Percentiles rank a stretch among this genome's conserved stretches.
Conservation (phyloP, 1,139 yeast species). For the Spathaspora sp. region DNA sequence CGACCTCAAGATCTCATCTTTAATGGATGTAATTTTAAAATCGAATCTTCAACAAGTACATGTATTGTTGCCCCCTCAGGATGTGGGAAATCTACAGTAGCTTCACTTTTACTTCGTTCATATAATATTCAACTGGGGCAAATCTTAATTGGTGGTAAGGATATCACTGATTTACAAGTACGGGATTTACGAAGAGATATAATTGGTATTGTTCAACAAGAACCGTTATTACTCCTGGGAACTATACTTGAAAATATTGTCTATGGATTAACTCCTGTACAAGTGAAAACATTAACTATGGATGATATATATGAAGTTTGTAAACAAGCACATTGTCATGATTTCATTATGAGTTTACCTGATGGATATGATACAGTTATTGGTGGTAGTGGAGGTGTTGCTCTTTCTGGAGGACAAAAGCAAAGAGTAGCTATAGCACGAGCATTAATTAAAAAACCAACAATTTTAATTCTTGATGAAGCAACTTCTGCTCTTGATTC, state of each 20-base stretch:
- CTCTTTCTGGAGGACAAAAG: slow-evolving; percentile 82
- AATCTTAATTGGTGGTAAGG: slow-evolving; percentile 64
- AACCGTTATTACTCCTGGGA: slow-evolving; percentile 79
- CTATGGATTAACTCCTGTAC: slow-evolving; percentile 65
- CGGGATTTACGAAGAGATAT: slow-evolving; percentile 66
- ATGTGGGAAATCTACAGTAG: slow-evolving; percentile 85
- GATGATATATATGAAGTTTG: slow-evolving; percentile 43
- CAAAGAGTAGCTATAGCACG: slow-evolving; percentile 89
- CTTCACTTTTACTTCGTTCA: slow-evolving; percentile 69
- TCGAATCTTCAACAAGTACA: slow-evolving; percentile 72
- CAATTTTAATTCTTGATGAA: slow-evolving; percentile 65
- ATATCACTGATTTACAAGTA: slow-evolving; percentile 64
- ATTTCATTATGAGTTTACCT: slow-evolving; percentile 48
- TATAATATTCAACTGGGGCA: slow-evolving; percentile 59
- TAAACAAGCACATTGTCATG: slow-evolving; percentile 57
- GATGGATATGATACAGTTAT: slow-evolving; percentile 55
- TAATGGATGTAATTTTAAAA: slow-evolving; percentile 57
- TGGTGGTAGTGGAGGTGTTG: slow-evolving; percentile 53
- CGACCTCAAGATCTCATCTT: slow-evolving; percentile 76
- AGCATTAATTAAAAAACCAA: slow-evolving; percentile 66
- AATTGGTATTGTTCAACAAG: slow-evolving; percentile 87
- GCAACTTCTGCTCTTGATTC: slow-evolving; percentile 82
- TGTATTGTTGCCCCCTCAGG: slow-evolving; percentile 94
- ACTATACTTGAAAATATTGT: slow-evolving; percentile 76
- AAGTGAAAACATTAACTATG: slow-evolving; percentile 40